These are phyloP conservation scores for Cladophialophora immunda DNA, from an alignment of 2,329 filamentous ascomycete genomes.

Conservation along the genomic window DNA sequence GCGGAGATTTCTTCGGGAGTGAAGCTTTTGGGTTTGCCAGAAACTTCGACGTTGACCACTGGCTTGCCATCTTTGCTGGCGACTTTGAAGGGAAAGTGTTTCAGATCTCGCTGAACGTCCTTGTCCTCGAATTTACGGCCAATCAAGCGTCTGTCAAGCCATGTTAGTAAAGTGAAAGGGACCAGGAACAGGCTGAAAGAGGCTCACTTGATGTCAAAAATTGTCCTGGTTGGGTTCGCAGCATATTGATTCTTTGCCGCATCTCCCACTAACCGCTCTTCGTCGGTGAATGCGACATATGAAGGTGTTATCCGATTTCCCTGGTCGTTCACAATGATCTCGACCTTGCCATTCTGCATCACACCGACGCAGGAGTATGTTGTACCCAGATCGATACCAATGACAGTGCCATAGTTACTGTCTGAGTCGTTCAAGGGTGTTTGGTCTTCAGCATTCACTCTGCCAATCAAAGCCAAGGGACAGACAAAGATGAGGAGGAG, in stretches of 20 bases:
- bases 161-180: slow-evolving; percentile 8
- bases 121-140: slow-evolving; percentile 84
- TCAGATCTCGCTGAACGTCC: slow-evolving; percentile 90
- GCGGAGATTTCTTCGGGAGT: slow-evolving; percentile 73
- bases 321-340: slow-evolving; percentile 96
- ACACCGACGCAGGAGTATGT: slow-evolving; percentile 90
- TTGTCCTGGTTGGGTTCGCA: slow-evolving; percentile 76
- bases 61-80: slow-evolving; percentile 90
- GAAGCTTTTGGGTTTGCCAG: slow-evolving; percentile 67
- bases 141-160: slow-evolving; percentile 73
- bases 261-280: slow-evolving; percentile 96
- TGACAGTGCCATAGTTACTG: slow-evolving; percentile 81
- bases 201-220: slow-evolving; percentile 84
- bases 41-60: slow-evolving; percentile 73
- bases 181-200: not conserved
- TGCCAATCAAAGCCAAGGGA: slow-evolving; percentile 83
- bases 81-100: slow-evolving; percentile 99
- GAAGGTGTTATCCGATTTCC: slow-evolving; percentile 96
- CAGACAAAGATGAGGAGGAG: slow-evolving; percentile 86
- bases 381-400: slow-evolving; percentile 95
- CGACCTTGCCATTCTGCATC: slow-evolving; percentile 94
- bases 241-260: slow-evolving; percentile 96
- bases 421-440: slow-evolving; percentile 64
- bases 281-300: slow-evolving; percentile 95
- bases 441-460: slow-evolving; percentile 76